Conservation (phyloP, 176 grass and related monocot species). For the Calamus simplicifolius region DNA sequence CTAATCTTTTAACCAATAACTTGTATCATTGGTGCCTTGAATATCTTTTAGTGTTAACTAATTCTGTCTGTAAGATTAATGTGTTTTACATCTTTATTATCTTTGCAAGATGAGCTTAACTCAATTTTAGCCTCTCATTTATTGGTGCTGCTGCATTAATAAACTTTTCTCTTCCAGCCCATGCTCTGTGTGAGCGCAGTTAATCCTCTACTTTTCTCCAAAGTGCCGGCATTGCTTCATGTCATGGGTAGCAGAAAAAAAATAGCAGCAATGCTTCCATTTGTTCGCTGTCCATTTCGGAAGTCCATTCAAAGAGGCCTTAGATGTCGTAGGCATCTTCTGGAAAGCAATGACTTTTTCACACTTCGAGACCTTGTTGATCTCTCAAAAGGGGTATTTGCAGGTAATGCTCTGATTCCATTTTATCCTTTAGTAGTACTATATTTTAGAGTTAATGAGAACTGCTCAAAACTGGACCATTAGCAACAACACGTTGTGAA, state of each 20-base stretch:
- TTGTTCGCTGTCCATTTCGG: slow-evolving; percentile 76
- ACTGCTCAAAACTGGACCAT: too few relatives aligned
- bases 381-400: slow-evolving; percentile 92
- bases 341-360: slow-evolving; percentile 99
- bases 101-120: too few relatives aligned
- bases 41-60: too few relatives aligned
- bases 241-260: slow-evolving; percentile 89
- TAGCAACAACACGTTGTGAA: too few relatives aligned
- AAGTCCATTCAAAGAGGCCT: slow-evolving; percentile 76
- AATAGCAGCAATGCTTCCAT: slow-evolving; percentile 85
- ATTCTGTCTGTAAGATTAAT: too few relatives aligned
- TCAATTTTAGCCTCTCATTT: too few relatives aligned
- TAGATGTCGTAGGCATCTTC: slow-evolving; percentile 65
- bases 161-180: slow-evolving; percentile 53
- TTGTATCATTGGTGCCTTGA: too few relatives aligned
- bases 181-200: slow-evolving; percentile 98
- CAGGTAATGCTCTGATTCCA: slow-evolving; percentile 33
- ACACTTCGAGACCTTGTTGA: slow-evolving; percentile 90
- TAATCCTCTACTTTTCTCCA: slow-evolving; percentile 91
- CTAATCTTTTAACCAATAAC: too few relatives aligned
- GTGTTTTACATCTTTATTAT: too few relatives aligned
- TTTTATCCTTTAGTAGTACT: too few relatives aligned
- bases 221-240: slow-evolving; percentile 85
- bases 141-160: too few relatives aligned
- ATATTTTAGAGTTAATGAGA: too few relatives aligned